A percentile compares a stretch with the other conserved stretches of the same genome.
Evolutionary conservation across 768 basidiomycete genomes (phyloP).

Genomic region (Tephrocybe sp.): DNA sequence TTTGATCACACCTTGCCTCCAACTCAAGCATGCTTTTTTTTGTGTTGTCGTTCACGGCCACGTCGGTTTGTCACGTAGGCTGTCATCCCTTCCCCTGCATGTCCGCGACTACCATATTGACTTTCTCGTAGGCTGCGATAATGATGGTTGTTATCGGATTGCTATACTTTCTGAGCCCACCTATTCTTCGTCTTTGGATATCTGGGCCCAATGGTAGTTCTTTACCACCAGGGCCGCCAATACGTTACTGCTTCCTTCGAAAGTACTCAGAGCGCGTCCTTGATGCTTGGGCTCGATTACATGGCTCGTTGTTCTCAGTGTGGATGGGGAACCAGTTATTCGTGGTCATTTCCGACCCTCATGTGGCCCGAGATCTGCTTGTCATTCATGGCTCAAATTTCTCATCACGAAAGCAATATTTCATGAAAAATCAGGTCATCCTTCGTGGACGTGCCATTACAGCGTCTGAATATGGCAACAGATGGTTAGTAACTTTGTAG

Average conservation of each 20-base stretch:
- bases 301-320: constrained; percentile 32
- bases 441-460: constrained; percentile 32
- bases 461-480: constrained; percentile 29
- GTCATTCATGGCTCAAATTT: constrained; percentile 35
- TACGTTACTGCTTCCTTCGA: background rate
- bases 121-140: too few species aligned
- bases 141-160: too few species aligned
- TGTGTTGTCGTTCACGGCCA: too few species aligned
- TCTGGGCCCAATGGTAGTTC: background rate
- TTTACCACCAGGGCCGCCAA: background rate
- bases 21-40: too few species aligned
- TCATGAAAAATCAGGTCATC: constrained; percentile 36
- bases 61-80: too few species aligned
- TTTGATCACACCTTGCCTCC: too few species aligned
- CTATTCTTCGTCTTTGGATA: background rate
- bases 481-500: constrained; percentile 25
- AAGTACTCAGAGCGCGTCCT: background rate
- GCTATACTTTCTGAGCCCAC: too few species aligned
- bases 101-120: too few species aligned
- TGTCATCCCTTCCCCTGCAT: too few species aligned
- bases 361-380: constrained; percentile 30
- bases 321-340: constrained; percentile 41
- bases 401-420: constrained; percentile 31
- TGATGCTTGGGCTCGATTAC: background rate
- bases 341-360: constrained; percentile 16